A percentile compares a stretch with the other conserved stretches of the same genome.
Evolutionary conservation across 352 stramenopile species (phyloP).

Genomic region (Globisporangium paddicum): DNA sequence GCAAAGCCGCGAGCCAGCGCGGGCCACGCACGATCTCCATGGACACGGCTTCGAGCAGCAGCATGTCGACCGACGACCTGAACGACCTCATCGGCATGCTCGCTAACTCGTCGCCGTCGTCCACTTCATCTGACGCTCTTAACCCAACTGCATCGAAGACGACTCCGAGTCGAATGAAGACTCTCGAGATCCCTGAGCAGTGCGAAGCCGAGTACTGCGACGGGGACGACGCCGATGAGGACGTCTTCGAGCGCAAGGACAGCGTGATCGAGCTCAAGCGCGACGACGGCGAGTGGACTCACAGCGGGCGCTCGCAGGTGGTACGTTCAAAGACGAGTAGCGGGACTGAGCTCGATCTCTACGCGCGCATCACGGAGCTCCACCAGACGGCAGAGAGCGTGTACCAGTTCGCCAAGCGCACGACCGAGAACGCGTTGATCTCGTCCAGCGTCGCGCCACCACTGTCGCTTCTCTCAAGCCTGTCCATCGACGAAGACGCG

Average conservation of each 20-base stretch:
- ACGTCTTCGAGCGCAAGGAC: conserved; percentile 1
- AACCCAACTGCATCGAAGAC: background rate
- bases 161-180: conserved; percentile 6
- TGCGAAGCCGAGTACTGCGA: background rate
- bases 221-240: background rate
- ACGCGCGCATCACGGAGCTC: conserved; percentile 12
- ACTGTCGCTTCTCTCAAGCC: background rate
- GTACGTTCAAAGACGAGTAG: background rate
- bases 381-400: conserved; percentile 12
- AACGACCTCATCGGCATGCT: conserved; percentile 3
- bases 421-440: conserved; percentile 4
- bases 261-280: conserved; percentile 9
- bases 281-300: conserved; percentile 10
- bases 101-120: background rate
- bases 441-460: background rate
- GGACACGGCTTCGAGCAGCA: conserved; percentile 5
- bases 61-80: conserved; percentile 4
- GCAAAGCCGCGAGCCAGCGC: background rate
- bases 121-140: background rate
- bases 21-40: conserved; percentile 8
- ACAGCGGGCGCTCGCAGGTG: background rate
- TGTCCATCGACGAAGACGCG: conserved; percentile 5
- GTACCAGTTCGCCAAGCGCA: conserved; percentile 14
- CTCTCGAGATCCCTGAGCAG: background rate
- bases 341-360: background rate